phyloP scores from a whole-genome alignment of 1,139 yeast genomes.

The Saccharomycopsis crataegensis region DNA sequence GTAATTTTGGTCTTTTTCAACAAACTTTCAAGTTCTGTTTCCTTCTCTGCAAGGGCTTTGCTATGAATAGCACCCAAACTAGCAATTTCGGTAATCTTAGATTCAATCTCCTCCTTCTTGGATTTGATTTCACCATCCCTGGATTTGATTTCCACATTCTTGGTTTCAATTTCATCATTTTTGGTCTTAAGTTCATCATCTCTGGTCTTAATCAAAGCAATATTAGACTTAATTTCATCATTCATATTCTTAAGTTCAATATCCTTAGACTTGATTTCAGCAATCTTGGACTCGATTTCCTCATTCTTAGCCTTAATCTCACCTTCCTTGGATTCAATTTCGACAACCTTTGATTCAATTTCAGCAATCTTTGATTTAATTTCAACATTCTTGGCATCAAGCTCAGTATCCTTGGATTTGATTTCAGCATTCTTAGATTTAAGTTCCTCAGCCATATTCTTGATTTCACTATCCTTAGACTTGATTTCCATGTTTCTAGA shows the following conservation, averaged over 20 bases:
- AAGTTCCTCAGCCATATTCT: neutral
- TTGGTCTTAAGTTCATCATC: no score
- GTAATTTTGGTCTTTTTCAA: neutral
- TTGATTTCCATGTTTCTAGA: neutral
- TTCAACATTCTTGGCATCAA: neutral
- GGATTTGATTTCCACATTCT: neutral
- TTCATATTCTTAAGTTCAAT: no score
- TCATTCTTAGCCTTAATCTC: neutral
- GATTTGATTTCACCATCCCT: neutral
- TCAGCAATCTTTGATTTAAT: neutral
- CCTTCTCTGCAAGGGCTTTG: no score
- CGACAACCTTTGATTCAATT: neutral
- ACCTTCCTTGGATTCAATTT: neutral
- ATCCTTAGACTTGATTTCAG: no score
- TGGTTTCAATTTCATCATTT: neutral
- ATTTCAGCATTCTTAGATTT: neutral
- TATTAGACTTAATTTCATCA: no score
- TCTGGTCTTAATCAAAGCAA: no score
- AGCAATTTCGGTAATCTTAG: neutral
- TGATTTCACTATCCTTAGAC: neutral
- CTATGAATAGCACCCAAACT: no score
- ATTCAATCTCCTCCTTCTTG: neutral
- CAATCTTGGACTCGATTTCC: neutral
- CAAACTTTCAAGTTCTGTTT: no score
- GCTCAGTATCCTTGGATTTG: neutral